Percentiles rank a stretch among this genome's conserved stretches.
These are phyloP conservation scores for Wickerhamomyces silvicola DNA, from an alignment of 805 yeast species.

Conservation along the genomic window DNA sequence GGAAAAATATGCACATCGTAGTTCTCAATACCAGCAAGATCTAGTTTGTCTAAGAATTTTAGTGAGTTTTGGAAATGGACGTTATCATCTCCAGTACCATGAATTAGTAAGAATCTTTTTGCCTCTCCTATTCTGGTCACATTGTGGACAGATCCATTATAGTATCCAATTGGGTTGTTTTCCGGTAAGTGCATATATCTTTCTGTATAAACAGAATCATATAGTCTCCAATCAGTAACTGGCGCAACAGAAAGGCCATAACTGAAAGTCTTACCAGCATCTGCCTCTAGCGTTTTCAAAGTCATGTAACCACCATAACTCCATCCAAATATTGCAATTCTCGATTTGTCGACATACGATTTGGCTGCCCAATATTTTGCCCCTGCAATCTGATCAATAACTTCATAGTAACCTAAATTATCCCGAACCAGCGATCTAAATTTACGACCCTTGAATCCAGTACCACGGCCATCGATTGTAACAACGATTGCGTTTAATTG, in stretches of 20 bases:
- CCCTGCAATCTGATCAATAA: slow-evolving; percentile 79
- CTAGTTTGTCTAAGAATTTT: slow-evolving; percentile 67
- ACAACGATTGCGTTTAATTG: slow-evolving; percentile 80
- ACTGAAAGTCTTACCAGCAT: slow-evolving; percentile 65
- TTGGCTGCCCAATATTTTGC: slow-evolving; percentile 64
- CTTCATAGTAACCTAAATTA: slow-evolving; percentile 74
- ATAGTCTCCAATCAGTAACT: slow-evolving; percentile 88
- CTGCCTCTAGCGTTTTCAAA: slow-evolving; percentile 79
- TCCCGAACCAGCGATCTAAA: slow-evolving; percentile 80
- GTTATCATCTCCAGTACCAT: slow-evolving; percentile 96
- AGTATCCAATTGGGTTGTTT: slow-evolving; percentile 60
- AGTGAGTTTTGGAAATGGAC: slow-evolving; percentile 91
- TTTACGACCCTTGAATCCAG: slow-evolving; percentile 78
- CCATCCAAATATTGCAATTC: slow-evolving; percentile 96
- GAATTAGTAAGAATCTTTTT: slow-evolving; percentile 78
- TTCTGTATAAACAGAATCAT: slow-evolving; percentile 92
- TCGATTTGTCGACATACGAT: slow-evolving; percentile 57
- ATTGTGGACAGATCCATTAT: slow-evolving; percentile 46
- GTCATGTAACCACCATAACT: slow-evolving; percentile 95
- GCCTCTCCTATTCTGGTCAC: slow-evolving; percentile 48
- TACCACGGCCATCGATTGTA: slow-evolving; percentile 95
- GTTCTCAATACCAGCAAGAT: slow-evolving; percentile 72
- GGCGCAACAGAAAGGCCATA: slow-evolving; percentile 97
- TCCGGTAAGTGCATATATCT: slow-evolving; percentile 86
- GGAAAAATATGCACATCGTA: slow-evolving; percentile 77